Percentiles rank a stretch among this genome's conserved stretches.
phyloP scores from a whole-genome alignment of 495 filamentous ascomycete genomes.

The Talaromyces borbonicus region DNA sequence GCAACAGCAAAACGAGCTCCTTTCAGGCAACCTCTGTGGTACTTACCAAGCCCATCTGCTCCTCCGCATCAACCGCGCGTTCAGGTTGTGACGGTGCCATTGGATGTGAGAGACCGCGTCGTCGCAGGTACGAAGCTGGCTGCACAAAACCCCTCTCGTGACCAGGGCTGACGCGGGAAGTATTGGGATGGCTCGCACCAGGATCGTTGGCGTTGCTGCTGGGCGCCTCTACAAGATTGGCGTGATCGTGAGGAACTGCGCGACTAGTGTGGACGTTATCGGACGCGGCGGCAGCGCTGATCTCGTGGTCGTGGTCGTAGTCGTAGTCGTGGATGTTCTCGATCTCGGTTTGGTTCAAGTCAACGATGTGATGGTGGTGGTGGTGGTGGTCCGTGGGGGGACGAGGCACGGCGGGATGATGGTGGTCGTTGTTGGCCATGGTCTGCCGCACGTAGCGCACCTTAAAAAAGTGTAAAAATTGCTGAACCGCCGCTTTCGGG shows the following conservation, averaged over 20 bases:
- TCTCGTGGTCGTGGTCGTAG: conserved; percentile 1
- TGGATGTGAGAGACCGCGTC: conserved; percentile 43
- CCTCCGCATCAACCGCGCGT: conserved; percentile 77
- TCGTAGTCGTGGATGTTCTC: neutral
- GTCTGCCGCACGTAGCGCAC: neutral
- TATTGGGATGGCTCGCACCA: neutral
- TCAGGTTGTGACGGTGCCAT: conserved; percentile 49
- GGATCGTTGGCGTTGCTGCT: conserved; percentile 1
- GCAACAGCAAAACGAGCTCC: neutral
- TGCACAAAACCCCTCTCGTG: conserved; percentile 55
- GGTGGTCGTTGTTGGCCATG: conserved; percentile 4
- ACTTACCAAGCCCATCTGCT: conserved; percentile 86
- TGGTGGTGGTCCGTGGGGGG: conserved; percentile 1
- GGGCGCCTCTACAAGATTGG: neutral
- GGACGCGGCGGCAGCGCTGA: conserved; percentile 2
- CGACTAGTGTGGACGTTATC: neutral
- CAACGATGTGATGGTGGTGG: neutral
- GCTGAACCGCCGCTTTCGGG: conserved; percentile 2
- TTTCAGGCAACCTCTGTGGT: neutral
- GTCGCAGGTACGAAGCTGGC: conserved; percentile 79
- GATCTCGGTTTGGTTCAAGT: too few species aligned
- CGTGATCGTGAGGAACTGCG: neutral
- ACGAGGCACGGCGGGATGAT: neutral
- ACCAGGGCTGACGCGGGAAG: conserved; percentile 16
- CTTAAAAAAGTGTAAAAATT: neutral